A percentile compares a stretch with the other conserved stretches of the same genome.
Conservation (phyloP, 805 yeast genomes). For the Metschnikowia kofuensis region DNA sequence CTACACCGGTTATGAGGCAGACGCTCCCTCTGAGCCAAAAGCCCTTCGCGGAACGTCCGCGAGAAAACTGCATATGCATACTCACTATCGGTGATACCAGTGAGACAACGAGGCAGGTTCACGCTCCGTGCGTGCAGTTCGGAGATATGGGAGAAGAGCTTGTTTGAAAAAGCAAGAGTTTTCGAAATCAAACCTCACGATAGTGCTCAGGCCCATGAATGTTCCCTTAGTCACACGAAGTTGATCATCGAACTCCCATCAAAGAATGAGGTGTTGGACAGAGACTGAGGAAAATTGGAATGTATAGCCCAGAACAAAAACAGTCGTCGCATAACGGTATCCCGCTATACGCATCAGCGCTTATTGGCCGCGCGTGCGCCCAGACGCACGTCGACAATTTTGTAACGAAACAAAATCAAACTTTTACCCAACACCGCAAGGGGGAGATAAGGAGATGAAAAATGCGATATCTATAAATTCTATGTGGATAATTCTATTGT, state of each 20-base stretch:
- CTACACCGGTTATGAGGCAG: not conserved
- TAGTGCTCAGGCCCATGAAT: too few relatives aligned
- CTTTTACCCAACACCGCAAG: too few relatives aligned
- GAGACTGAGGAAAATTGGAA: too few relatives aligned
- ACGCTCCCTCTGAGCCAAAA: not conserved
- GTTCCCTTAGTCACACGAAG: too few relatives aligned
- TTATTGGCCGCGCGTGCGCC: not conserved
- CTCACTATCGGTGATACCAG: not conserved
- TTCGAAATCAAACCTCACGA: too few relatives aligned
- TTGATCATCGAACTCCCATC: too few relatives aligned
- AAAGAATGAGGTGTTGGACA: too few relatives aligned
- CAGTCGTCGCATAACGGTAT: not conserved
- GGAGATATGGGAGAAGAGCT: not conserved
- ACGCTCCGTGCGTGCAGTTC: not conserved
- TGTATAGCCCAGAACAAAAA: not conserved
- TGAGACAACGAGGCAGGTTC: not conserved
- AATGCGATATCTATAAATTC: not conserved
- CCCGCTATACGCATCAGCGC: not conserved
- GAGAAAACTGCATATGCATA: not conserved
- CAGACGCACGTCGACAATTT: too few relatives aligned
- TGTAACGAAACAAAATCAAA: too few relatives aligned
- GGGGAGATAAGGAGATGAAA: not conserved
- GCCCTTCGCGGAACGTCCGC: not conserved
- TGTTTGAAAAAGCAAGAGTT: too few relatives aligned
- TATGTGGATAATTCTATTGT: not conserved